Conservation (phyloP, 345 rosid genomes). For the Streptanthus diversifolius region DNA sequence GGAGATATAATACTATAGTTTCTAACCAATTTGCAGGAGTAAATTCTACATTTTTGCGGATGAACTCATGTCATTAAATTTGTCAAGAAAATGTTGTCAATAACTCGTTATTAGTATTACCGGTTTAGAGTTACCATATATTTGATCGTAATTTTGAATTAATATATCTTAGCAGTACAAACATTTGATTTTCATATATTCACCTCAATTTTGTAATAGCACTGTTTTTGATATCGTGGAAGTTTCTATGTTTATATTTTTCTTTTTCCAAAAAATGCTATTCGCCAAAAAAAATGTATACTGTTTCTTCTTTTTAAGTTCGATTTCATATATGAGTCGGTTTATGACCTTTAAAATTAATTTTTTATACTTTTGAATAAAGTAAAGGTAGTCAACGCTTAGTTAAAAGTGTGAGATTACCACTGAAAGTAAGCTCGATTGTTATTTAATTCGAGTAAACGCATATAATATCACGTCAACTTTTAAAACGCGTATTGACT, state of each 20-base stretch:
- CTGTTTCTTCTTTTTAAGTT: background rate
- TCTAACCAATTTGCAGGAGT: too few relatives aligned
- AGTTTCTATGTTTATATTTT: background rate
- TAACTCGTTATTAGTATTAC: too few relatives aligned
- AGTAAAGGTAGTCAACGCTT: conserved; percentile 30
- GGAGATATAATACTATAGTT: too few relatives aligned
- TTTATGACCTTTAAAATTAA: background rate
- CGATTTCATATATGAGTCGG: background rate
- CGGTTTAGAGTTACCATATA: background rate
- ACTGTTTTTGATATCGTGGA: too few relatives aligned
- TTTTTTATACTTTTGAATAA: conserved; percentile 4
- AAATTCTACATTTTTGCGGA: too few relatives aligned
- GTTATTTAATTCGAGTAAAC: conserved; percentile 24
- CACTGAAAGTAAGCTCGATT: background rate
- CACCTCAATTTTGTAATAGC: background rate
- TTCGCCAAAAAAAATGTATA: background rate
- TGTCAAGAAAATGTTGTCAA: too few relatives aligned
- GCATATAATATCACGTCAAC: conserved; percentile 17
- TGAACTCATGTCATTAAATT: too few relatives aligned
- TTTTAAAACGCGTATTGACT: conserved; percentile 32
- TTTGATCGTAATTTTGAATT: background rate
- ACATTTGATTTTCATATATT: background rate
- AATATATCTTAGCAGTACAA: background rate
- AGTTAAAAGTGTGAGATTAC: conserved; percentile 7
- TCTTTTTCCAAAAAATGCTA: background rate